A percentile compares a stretch with the other conserved stretches of the same genome.
Evolutionary conservation across 208 protist species (phyloP).

Genomic region (Acanthamoeba triangularis): DNA sequence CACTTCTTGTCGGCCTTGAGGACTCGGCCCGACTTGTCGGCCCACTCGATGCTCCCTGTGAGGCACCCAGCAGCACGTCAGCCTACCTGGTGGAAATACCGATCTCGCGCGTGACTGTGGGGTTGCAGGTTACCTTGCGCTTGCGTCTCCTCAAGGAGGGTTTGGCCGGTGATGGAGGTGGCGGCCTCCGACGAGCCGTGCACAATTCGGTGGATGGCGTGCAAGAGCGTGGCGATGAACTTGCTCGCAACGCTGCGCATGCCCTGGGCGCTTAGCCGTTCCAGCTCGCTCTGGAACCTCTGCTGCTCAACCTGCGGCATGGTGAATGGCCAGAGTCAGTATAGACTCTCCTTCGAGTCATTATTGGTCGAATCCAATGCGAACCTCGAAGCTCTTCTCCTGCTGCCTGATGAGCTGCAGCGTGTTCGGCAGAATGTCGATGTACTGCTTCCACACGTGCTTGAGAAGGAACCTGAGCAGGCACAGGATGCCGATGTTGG

Average conservation of each 20-base stretch:
- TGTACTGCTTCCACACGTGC: conserved; percentile 68
- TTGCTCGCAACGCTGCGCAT: conserved; percentile 36
- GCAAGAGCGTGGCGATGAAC: background rate
- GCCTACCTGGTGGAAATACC: background rate
- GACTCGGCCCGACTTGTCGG: conserved; percentile 17
- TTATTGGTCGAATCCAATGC: background rate
- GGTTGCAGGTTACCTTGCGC: background rate
- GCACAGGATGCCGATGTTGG: conserved; percentile 17
- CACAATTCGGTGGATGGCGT: conserved; percentile 11
- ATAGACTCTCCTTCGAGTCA: background rate
- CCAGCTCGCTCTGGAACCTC: conserved; percentile 28
- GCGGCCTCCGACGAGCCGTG: conserved; percentile 42
- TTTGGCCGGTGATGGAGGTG: conserved; percentile 14
- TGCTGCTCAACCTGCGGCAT: background rate
- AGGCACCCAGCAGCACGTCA: background rate
- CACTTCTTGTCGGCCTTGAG: conserved; percentile 20
- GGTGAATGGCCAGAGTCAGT: background rate
- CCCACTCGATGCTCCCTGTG: conserved; percentile 42
- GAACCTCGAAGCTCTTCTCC: background rate
- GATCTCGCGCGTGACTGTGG: background rate
- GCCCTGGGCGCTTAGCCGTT: conserved; percentile 25
- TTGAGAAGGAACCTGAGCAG: conserved; percentile 52
- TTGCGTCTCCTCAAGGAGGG: background rate
- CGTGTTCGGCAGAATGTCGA: conserved; percentile 16
- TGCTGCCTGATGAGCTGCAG: conserved; percentile 14